Evolutionary conservation across 805 yeast species (phyloP), one percentile per base, ranked within the genome.

Genomic region (Metschnikowia drakensbergensis): DNA sequence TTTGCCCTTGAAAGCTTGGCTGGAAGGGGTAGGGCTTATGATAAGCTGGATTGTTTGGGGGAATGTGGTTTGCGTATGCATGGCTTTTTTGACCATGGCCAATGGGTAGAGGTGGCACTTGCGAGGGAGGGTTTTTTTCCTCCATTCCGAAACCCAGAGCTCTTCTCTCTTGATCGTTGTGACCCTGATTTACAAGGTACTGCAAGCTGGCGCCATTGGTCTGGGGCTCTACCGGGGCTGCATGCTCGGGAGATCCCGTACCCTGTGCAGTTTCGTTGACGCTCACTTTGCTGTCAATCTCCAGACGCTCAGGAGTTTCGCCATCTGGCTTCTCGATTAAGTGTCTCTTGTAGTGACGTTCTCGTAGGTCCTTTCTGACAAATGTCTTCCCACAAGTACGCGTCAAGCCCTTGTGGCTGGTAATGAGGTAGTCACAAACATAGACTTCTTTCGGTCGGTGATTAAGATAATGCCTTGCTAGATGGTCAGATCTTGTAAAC

Each of bases 381-480:
- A 83, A 83, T 0, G 83, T 78, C 61, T 80, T 81, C 1, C 72
- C 68, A 59, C 89, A 83, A 3, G 67, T 65, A 8, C 74, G 67
- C 62, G 71, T 71, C 27, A 47, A 52, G 3, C 74, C 74, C 17
- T 61, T 64, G 29, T 55, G 58, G 35, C 59, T 79, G 71, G 53
- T 83, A 47, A 67, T 68, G 60, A 54, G 64, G 50, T 59, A 81
- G 74, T 63, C 86, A 60, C 89, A 83, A 26, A 68, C 69, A 58
- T 74, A 82, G 8, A 83, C 80, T 46, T 76, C 77, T 41, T 68
- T 72, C 3, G 77, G 77, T 46, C 69, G 68, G 38, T 83, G 88
- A 59, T 83, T 83, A 44, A 83, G 68, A 57, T 80, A 76, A 59
- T 83, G 88, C 44, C 88, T 66, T 2, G 86, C 74, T 11, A 83